Percentiles rank a stretch among this genome's conserved stretches.
These are phyloP conservation scores for Saccharum officinarum DNA, from an alignment of 176 grass and related monocot species.

Conservation along the genomic window DNA sequence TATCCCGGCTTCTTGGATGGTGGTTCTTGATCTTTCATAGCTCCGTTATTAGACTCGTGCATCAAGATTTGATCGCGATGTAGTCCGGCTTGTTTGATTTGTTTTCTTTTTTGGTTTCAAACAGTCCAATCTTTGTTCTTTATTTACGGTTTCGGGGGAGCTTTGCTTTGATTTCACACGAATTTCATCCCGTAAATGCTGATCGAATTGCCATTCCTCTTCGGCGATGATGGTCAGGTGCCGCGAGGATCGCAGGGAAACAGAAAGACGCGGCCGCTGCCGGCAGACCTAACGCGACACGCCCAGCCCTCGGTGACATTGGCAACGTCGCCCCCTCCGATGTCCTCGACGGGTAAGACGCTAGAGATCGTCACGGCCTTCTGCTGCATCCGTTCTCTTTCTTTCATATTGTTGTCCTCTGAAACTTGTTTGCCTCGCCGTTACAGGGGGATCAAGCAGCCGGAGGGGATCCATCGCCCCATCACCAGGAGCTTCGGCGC, in stretches of 20 bases:
- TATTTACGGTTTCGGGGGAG: not conserved
- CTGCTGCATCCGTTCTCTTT: not conserved
- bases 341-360: conserved; percentile 37
- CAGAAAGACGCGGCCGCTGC: conserved; percentile 43
- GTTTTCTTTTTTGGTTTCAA: not conserved
- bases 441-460: conserved; percentile 44
- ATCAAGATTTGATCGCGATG: not conserved
- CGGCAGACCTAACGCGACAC: not conserved
- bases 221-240: conserved; percentile 36
- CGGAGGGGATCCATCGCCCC: conserved; percentile 49
- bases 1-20: not conserved
- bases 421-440: not conserved
- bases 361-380: not conserved
- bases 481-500: conserved; percentile 64
- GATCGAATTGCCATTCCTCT: not conserved
- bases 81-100: not conserved
- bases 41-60: not conserved
- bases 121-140: not conserved
- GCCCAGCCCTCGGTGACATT: conserved; percentile 64
- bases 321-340: conserved; percentile 47
- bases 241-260: conserved; percentile 33
- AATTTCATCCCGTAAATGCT: not conserved
- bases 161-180: not conserved
- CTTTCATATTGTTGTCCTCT: not conserved
- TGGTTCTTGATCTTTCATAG: not conserved